A percentile compares a stretch with the other conserved stretches of the same genome.
Evolutionary conservation across 2,329 filamentous ascomycete genomes (phyloP).

Genomic region (Lachnellula hyalina): DNA sequence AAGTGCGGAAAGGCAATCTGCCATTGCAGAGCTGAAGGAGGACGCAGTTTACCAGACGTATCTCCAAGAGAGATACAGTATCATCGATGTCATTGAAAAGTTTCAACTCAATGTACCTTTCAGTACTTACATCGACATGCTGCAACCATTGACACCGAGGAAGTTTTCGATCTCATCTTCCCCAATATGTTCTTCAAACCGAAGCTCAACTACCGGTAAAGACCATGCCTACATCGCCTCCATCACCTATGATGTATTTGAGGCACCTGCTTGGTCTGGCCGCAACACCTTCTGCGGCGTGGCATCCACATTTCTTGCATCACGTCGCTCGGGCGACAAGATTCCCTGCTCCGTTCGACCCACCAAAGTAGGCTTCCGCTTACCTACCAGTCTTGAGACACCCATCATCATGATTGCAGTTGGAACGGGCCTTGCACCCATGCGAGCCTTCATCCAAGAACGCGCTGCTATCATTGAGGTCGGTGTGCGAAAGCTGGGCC

Average conservation of each 20-base stretch:
- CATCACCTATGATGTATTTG: neutral
- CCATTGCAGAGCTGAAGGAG: neutral
- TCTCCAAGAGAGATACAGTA: neutral
- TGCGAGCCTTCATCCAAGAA: constrained; percentile 43
- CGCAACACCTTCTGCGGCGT: constrained; percentile 38
- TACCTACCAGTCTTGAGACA: constrained; percentile 23
- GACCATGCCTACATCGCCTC: neutral
- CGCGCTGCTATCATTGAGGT: constrained; percentile 27
- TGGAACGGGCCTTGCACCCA: constrained; percentile 39
- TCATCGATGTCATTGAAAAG: neutral
- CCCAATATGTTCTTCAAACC: neutral
- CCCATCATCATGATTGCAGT: constrained; percentile 31
- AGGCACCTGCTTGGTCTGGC: neutral
- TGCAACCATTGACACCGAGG: neutral
- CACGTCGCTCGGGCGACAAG: neutral
- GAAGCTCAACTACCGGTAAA: neutral
- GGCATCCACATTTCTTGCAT: constrained; percentile 54
- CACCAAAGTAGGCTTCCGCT: constrained; percentile 22
- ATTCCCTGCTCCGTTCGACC: constrained; percentile 53
- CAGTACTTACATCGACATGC: neutral
- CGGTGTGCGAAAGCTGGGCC: constrained; percentile 7
- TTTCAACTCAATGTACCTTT: neutral
- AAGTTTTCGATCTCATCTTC: constrained; percentile 3
- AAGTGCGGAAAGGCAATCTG: neutral
- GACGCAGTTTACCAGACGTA: neutral